Conservation (phyloP, 371 early-diverging fungal genomes). For the Chytridium lagenaria region DNA sequence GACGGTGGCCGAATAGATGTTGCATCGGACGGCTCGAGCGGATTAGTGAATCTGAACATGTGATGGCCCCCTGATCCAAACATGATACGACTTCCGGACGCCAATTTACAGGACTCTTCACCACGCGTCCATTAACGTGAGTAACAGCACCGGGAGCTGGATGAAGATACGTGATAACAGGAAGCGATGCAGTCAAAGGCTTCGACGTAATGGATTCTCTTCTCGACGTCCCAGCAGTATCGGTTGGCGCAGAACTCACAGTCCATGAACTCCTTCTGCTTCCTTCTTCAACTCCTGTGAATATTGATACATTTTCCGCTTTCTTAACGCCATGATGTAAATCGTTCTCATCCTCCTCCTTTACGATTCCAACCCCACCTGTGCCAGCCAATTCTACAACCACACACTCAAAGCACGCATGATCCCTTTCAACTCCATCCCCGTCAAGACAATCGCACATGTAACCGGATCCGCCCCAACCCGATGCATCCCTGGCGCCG, state of each 20-base stretch:
- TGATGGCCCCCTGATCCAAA: slow-evolving; percentile 74
- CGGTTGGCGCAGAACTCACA: neutral
- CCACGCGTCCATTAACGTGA: slow-evolving; percentile 79
- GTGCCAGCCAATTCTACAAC: slow-evolving; percentile 66
- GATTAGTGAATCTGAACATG: slow-evolving; percentile 86
- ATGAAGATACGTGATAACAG: slow-evolving; percentile 61
- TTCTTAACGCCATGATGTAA: no score
- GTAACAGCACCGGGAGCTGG: slow-evolving; percentile 66
- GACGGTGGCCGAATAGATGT: no score
- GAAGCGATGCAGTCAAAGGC: neutral
- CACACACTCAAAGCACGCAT: slow-evolving; percentile 75
- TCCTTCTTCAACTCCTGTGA: neutral
- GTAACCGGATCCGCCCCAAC: slow-evolving; percentile 79
- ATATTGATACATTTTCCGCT: no score
- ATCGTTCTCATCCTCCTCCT: no score
- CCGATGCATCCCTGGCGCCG: slow-evolving; percentile 69
- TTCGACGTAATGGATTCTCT: neutral
- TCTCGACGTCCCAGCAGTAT: neutral
- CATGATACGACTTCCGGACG: slow-evolving; percentile 81
- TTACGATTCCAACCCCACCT: no score
- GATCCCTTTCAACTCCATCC: slow-evolving; percentile 69
- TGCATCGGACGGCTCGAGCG: no score
- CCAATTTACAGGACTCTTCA: slow-evolving; percentile 64
- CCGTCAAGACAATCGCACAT: slow-evolving; percentile 58
- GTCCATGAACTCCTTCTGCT: neutral